Base-by-base conservation (phyloP, 1,139 yeast genomes). In the Pichia sp. region DNA sequence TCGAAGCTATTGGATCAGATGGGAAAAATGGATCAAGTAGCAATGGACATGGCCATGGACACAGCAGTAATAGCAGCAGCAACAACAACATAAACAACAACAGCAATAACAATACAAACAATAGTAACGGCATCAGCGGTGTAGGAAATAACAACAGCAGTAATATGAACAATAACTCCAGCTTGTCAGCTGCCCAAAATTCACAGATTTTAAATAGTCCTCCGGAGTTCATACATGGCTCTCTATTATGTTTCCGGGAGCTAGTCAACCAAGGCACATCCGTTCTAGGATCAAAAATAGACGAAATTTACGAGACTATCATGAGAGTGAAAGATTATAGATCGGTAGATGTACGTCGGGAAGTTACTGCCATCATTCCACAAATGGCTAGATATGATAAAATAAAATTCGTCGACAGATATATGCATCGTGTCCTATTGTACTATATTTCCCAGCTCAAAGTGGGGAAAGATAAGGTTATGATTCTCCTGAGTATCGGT, bases 401-500 rank as follows among this genome's bases (percentile, higher is more conserved):
- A 0, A 81, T 80, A 43, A 78, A 84, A 52, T 95, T 93, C 71
- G 89, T 90, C 15, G 88, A 85, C 60, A 82, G 83, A 63, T 90
- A 89, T 65, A 76, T 93, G 67, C 96, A 90, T 65, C 79, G 88
- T 60, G 85, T 95, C 3, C 77, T 92, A 71, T 76, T 85, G 40
- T 87, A 88, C 69, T 85, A 90, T 65, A 76, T 92, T 55, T 79
- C 87, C 0, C 95, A 89, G 62, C 75, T 95, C 63, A 88, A 86
- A 65, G 85, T 86, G 61, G 68, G 67, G 7, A 81, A 81, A 55
- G 99, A 93, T 64, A 81, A 89, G 58, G 81, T 90, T 19, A 81
- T 87, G 16, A 88, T 92, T 5, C 81, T 90, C 61, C 75, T 79
- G n/a, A 85, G 96, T 42, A 86, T 92, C 51, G 99, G 98, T 36